These are phyloP conservation scores for Thelonectria blattea DNA, from an alignment of 2,329 filamentous ascomycete species.

Conservation along the genomic window DNA sequence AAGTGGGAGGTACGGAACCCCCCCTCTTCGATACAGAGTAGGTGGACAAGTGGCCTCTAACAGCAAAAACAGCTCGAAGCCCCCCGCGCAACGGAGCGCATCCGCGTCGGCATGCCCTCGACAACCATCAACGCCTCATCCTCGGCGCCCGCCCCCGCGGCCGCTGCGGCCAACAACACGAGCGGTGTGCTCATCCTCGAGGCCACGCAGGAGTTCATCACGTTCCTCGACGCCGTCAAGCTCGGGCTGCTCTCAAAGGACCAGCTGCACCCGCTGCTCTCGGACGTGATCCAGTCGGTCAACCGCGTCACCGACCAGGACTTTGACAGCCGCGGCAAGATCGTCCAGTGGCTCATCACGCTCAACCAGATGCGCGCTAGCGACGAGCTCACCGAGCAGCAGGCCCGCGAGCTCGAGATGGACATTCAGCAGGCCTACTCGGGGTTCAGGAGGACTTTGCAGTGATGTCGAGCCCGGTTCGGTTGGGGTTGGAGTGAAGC, in stretches of 20 bases:
- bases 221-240: conserved; percentile 92
- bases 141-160: conserved; percentile 51
- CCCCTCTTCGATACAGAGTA: too few species aligned
- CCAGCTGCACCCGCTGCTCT: conserved; percentile 91
- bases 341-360: conserved; percentile 97
- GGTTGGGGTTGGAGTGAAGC: conserved; percentile 8
- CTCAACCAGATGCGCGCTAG: conserved; percentile 98
- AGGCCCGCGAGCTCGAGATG: conserved; percentile 86
- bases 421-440: conserved; percentile 95
- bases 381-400: conserved; percentile 85
- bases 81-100: conserved; percentile 88
- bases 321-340: conserved; percentile 95
- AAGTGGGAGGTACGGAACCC: conserved; percentile 80
- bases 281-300: conserved; percentile 94
- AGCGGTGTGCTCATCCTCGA: conserved; percentile 77
- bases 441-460: conserved; percentile 84
- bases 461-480: conserved; percentile 43
- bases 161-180: conserved; percentile 53
- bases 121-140: conserved; percentile 70
- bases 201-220: conserved; percentile 98
- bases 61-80: conserved; percentile 76
- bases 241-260: conserved; percentile 94
- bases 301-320: conserved; percentile 96
- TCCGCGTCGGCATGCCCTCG: conserved; percentile 90
- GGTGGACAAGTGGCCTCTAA: conserved; percentile 3